Evolutionary conservation across 176 grass and related monocot genomes (phyloP).

Genomic region (Juncus effusus): DNA sequence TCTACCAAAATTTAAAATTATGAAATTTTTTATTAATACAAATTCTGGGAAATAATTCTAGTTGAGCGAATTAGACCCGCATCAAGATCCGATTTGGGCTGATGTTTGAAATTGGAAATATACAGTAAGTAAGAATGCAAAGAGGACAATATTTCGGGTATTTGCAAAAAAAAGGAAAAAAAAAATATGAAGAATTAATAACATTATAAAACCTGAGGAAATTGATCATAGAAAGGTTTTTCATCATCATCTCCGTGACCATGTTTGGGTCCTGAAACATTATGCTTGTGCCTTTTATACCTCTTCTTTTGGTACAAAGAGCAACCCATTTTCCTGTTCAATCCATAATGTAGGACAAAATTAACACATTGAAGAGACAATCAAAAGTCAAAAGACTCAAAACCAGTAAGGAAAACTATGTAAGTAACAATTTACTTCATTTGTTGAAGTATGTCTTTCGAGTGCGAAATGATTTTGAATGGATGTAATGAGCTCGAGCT

Average conservation of each 20-base stretch:
- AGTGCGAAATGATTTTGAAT: constrained; percentile 72
- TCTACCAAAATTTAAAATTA: too few relatives aligned
- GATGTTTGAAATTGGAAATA: too few relatives aligned
- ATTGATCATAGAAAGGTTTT: constrained; percentile 97
- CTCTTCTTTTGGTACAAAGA: constrained; percentile 93
- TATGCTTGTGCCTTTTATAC: constrained; percentile 84
- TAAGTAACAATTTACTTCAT: constrained; percentile 74
- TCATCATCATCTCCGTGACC: constrained; percentile 99
- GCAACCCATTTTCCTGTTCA: constrained; percentile 76
- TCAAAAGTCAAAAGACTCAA: too few relatives aligned
- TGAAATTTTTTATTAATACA: too few relatives aligned
- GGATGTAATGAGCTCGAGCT: constrained; percentile 59
- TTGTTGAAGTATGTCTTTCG: constrained; percentile 79
- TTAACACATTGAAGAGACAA: too few relatives aligned
- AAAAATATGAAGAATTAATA: constrained; percentile 2
- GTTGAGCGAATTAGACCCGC: too few relatives aligned
- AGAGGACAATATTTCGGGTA: too few relatives aligned
- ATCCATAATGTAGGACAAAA: background rate
- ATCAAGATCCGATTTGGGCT: too few relatives aligned
- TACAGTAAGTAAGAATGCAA: too few relatives aligned
- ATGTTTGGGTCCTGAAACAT: constrained; percentile 99
- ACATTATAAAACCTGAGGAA: constrained; percentile 68
- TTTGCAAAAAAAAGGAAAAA: background rate
- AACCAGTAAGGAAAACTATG: too few relatives aligned
- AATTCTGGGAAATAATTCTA: too few relatives aligned